phyloP scores from a whole-genome alignment of 495 filamentous ascomycete genomes.

The Cryomyces minteri region DNA sequence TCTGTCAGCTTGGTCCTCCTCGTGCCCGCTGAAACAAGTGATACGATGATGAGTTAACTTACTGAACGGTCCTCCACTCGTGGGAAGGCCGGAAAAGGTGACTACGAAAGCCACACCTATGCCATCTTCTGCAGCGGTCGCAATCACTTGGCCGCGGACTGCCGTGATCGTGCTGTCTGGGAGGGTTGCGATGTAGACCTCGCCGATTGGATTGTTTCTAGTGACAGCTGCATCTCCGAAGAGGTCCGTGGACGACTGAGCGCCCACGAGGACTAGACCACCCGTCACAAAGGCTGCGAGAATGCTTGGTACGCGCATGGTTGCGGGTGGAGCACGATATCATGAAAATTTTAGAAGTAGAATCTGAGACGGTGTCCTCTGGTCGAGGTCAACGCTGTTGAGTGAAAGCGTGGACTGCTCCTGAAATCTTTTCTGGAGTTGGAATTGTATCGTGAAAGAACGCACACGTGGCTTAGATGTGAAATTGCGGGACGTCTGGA shows the following conservation, averaged over 20 bases:
- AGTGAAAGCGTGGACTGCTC: too few relatives aligned
- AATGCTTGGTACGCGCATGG: conserved; percentile 23
- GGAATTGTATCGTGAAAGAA: too few relatives aligned
- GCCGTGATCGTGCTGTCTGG: conserved; percentile 33
- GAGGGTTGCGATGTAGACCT: conserved; percentile 39
- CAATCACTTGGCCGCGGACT: conserved; percentile 42
- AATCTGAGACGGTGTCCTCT: too few relatives aligned
- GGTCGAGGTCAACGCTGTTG: too few relatives aligned
- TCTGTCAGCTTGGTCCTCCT: not conserved
- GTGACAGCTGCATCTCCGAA: conserved; percentile 34
- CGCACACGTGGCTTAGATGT: too few relatives aligned
- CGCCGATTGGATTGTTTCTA: conserved; percentile 42
- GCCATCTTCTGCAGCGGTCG: conserved; percentile 33
- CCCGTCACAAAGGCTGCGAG: conserved; percentile 21
- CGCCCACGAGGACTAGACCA: conserved; percentile 19
- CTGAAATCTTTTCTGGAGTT: too few relatives aligned
- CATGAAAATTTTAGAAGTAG: not conserved
- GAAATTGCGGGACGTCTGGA: too few relatives aligned
- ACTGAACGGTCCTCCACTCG: conserved; percentile 50
- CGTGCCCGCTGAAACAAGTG: not conserved
- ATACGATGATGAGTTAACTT: conserved; percentile 17
- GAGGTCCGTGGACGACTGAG: conserved; percentile 22
- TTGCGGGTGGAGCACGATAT: not conserved
- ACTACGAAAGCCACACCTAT: conserved; percentile 44
- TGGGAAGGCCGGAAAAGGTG: conserved; percentile 46